A percentile compares a stretch with the other conserved stretches of the same genome.
phyloP scores from a whole-genome alignment of 2,329 filamentous ascomycete species.

The Trichoderma guizhouense region DNA sequence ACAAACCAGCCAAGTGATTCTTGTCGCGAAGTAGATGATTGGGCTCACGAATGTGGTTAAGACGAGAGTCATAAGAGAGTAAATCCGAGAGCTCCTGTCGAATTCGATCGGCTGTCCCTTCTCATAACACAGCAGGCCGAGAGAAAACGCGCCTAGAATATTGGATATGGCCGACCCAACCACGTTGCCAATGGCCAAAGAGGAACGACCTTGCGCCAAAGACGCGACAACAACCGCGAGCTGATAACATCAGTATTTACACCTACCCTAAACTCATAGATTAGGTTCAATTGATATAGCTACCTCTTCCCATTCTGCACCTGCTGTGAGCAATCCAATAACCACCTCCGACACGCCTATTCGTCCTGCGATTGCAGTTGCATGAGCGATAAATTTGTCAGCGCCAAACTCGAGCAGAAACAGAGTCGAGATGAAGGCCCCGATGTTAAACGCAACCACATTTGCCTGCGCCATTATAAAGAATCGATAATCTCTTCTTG shows the following conservation, averaged over 20 bases:
- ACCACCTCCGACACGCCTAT: constrained; percentile 45
- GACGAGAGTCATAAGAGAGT: constrained; percentile 30
- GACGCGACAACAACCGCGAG: constrained; percentile 48
- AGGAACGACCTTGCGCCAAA: constrained; percentile 42
- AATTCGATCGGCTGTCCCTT: constrained; percentile 30
- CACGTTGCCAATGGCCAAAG: constrained; percentile 52
- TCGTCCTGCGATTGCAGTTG: neutral
- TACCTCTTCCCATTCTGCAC: constrained; percentile 56
- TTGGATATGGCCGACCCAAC: constrained; percentile 54
- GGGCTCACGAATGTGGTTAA: neutral
- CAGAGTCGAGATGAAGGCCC: neutral
- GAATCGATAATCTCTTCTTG: neutral
- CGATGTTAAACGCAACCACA: neutral
- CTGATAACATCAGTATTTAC: constrained; percentile 17
- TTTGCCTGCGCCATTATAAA: neutral
- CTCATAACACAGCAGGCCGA: constrained; percentile 45
- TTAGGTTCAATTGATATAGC: neutral
- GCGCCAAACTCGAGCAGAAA: neutral
- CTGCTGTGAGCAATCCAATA: constrained; percentile 50
- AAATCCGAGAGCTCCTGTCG: constrained; percentile 47
- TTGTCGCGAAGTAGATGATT: neutral
- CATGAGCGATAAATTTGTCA: neutral
- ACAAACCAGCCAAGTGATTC: neutral
- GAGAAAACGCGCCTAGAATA: constrained; percentile 52
- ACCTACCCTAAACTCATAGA: neutral